Evolutionary conservation across 371 early-diverging fungal species (phyloP), one percentile per base, ranked within the genome.

Genomic region (Mucor piriformis): DNA sequence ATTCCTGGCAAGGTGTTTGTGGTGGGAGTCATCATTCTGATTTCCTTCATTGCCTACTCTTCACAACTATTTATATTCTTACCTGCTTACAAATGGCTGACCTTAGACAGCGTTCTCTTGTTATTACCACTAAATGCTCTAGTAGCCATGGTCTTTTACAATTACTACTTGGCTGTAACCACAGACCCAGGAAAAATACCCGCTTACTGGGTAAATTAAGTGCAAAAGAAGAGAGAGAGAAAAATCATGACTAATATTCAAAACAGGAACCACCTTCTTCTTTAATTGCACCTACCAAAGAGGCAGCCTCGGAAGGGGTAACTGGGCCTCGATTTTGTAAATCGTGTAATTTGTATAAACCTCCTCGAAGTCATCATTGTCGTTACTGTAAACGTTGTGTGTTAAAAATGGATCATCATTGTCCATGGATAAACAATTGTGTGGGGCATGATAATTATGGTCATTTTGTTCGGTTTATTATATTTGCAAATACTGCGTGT

Each of bases 381-480:
- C 74, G 87, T 13, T 81, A 86, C 43, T 95, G 95, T 70, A 80
- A 86, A 15, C 83, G 86, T 7, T 94, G 95, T 78, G 88, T 95
- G 23, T 80, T 93, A 32, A 94, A 92, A 66, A 92, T 93, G 93
- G 95, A 95, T 62, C 95, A 95, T 63, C 99, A 98, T 67, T 98
- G 97, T 66, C 94, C 93, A 1, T 99, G 97, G 93, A 86, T 97
- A 48, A 94, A 94, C 74, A 95, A 93, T 70, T 96, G 97, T 77
- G 92, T 96, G 24, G 97, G 97, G 1, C 86, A 88, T 64, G 58
- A 52, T 47, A 96, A 96, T 69, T 88, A 89, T 56, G n/a, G 85
- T 11, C 89, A 96, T 70, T 98, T 98, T 72, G 40, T 95, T 18
- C 88, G 96, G 15, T 97, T 97, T 64, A 64, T 96, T 20, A 67